Evolutionary conservation across 352 stramenopile species (phyloP).

Genomic region (Pythium pyrilobum): DNA sequence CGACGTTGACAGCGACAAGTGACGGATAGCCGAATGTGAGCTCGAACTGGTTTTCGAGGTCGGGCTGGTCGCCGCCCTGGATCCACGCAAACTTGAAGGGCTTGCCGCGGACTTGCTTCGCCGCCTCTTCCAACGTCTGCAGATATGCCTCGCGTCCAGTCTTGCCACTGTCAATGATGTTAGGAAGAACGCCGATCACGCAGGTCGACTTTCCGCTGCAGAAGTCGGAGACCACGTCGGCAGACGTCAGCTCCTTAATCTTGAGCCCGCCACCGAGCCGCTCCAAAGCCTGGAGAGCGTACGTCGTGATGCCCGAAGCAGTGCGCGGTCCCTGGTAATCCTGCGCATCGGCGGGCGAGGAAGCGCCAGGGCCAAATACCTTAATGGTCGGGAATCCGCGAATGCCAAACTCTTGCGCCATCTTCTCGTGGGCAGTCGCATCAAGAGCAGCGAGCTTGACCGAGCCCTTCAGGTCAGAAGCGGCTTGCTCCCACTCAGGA

Average conservation of each 20-base stretch:
- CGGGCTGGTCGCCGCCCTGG: slow-evolving; percentile 81
- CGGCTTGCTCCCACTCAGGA: slow-evolving; percentile 89
- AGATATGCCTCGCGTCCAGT: slow-evolving; percentile 80
- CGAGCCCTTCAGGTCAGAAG: slow-evolving; percentile 78
- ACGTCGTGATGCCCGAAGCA: slow-evolving; percentile 75
- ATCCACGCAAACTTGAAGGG: slow-evolving; percentile 91
- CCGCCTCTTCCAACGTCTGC: slow-evolving; percentile 66
- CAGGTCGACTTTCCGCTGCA: slow-evolving; percentile 89
- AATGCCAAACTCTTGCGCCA: slow-evolving; percentile 85
- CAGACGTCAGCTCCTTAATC: slow-evolving; percentile 76
- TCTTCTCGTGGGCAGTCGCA: slow-evolving; percentile 88
- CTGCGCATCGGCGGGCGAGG: slow-evolving; percentile 44
- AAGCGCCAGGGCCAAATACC: slow-evolving; percentile 83
- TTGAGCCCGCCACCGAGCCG: slow-evolving; percentile 61
- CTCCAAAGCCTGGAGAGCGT: slow-evolving; percentile 69
- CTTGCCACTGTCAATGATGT: slow-evolving; percentile 88
- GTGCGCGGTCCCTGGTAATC: slow-evolving; percentile 89
- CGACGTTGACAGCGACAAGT: slow-evolving; percentile 84
- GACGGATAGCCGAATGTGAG: slow-evolving; percentile 91
- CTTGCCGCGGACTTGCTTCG: slow-evolving; percentile 85
- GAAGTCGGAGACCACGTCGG: slow-evolving; percentile 61
- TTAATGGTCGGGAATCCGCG: slow-evolving; percentile 94
- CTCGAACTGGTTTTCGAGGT: slow-evolving; percentile 81
- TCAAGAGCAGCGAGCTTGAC: slow-evolving; percentile 93
- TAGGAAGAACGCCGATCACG: slow-evolving; percentile 84